These are phyloP conservation scores for Fusarium setosum DNA, from an alignment of 2,329 filamentous ascomycete genomes.

Conservation along the genomic window DNA sequence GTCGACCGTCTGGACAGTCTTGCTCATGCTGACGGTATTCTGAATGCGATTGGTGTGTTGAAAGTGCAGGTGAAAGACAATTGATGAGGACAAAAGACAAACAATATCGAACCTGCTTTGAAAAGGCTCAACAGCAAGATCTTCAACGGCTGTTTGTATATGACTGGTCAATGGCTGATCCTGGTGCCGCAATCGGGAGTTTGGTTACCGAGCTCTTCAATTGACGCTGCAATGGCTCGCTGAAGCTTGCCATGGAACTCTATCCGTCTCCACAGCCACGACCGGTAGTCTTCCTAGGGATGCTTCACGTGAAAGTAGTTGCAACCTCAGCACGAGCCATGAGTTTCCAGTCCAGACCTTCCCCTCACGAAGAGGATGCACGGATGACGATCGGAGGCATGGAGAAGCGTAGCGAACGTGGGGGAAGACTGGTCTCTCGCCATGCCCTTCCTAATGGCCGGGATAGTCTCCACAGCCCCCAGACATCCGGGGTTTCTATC, in stretches of 20 bases:
- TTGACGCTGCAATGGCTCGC: neutral
- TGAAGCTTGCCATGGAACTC: neutral
- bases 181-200: neutral
- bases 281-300: neutral
- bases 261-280: neutral
- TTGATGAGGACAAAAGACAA: neutral
- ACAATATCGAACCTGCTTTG: neutral
- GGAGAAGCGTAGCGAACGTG: neutral
- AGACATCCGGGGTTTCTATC: too few species aligned
- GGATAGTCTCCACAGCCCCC: neutral
- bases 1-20: constrained; percentile 25
- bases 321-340: neutral
- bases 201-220: neutral
- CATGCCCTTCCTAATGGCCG: neutral
- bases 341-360: too few species aligned
- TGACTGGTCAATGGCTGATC: neutral
- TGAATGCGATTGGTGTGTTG: neutral
- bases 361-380: neutral
- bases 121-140: neutral
- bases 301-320: neutral
- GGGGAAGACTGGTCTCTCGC: neutral
- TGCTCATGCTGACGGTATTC: constrained; percentile 14
- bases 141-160: neutral
- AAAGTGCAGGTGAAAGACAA: neutral
- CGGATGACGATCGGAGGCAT: neutral